Conservation (phyloP, 768 basidiomycete species). For the Suillus hirtellus region DNA sequence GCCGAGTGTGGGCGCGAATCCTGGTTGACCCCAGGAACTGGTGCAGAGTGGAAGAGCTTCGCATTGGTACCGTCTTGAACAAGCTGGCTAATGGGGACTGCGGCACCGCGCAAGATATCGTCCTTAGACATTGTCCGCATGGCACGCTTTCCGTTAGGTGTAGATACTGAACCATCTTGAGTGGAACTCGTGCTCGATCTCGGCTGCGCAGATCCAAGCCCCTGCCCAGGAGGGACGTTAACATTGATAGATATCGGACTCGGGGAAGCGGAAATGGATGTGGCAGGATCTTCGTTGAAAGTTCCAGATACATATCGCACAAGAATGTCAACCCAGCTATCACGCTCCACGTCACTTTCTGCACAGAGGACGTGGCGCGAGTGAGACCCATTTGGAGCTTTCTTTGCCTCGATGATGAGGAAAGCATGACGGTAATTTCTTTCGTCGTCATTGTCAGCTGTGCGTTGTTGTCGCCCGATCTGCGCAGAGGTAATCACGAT, state of each 20-base stretch:
- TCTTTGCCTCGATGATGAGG: constrained; percentile 89
- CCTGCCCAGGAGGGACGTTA: constrained; percentile 28
- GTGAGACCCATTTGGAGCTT: constrained; percentile 64
- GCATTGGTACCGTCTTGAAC: constrained; percentile 54
- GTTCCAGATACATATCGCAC: constrained; percentile 82
- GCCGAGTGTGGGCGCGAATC: constrained; percentile 35
- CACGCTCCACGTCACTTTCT: constrained; percentile 91
- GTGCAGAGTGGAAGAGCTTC: constrained; percentile 57
- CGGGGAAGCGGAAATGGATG: constrained; percentile 41
- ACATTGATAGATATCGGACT: constrained; percentile 26
- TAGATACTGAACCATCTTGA: constrained; percentile 24
- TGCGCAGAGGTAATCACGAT: constrained; percentile 91
- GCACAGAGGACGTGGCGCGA: constrained; percentile 94
- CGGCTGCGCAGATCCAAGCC: constrained; percentile 40
- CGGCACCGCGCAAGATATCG: constrained; percentile 54
- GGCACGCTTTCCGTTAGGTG: constrained; percentile 33
- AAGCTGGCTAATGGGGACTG: constrained; percentile 58
- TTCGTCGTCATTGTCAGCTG: constrained; percentile 68
- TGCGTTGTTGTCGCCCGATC: constrained; percentile 90
- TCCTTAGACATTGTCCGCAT: constrained; percentile 55
- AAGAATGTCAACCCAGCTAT: constrained; percentile 92
- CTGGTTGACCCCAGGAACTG: constrained; percentile 27
- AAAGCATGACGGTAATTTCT: constrained; percentile 97
- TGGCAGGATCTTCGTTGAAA: constrained; percentile 71
- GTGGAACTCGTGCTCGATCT: constrained; percentile 59